Evolutionary conservation across 2,329 filamentous ascomycete species (phyloP), one percentile per base, ranked within the genome.

Genomic region (Talaromyces piceae): DNA sequence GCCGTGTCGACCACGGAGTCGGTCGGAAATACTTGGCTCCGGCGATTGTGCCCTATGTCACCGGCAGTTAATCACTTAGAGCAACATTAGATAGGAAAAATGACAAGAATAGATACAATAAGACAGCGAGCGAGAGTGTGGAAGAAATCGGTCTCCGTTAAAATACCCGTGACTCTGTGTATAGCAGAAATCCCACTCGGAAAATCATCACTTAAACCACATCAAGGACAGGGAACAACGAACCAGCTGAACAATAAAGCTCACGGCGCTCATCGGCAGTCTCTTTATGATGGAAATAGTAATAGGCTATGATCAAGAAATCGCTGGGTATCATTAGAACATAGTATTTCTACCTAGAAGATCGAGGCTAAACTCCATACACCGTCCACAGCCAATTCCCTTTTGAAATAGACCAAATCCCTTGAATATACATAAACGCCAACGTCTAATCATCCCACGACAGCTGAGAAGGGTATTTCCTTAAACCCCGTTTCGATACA

Each of bases 401-500:
- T 9, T 13, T 48, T 16, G 23, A 39, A 11, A 43, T 43, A 9
- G 31, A 37, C 26, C 13, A 47, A 6, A 16, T 16, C 39, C 39
- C 16, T 22, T 23, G 23, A 43, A 23, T 16, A 41, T 22, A 51
- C 25, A 47, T 41, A 33, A 26, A 26, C 16, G 31, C 25, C 6
- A 49, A 30, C 25, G 27, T n/a, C 45, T 6, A 39, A 47, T 31
- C 30, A 11, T 28, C 26, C 22, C 30, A 26, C 18, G 23, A 31
- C 16, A 20, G 41, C 8, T 37, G 46, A 37, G 30, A 26, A 31
- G 37, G 30, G 22, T 30, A n/a, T 51, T 8, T 27, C 43, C n/a
- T 62, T 59, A 75, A 47, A 72, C 69, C 53, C 71, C 70, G 57
- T 72, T 70, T 26, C 74, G 69, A 60, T 74, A 76, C 48, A 77